Evolutionary conservation across 2,329 filamentous ascomycete genomes (phyloP).

Genomic region (Colletotrichum gloeosporioides): DNA sequence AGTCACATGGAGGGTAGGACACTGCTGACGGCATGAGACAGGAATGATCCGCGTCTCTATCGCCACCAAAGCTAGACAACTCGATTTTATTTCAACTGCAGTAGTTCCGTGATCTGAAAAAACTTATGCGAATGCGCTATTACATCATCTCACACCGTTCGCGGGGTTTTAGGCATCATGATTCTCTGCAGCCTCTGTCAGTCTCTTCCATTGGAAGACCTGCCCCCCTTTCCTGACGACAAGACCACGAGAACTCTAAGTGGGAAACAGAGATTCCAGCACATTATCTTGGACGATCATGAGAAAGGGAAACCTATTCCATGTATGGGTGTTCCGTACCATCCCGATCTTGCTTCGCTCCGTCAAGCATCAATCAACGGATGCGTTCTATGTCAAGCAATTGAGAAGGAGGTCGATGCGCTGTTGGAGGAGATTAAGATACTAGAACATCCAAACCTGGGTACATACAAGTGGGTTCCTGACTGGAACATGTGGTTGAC

Average conservation of each 20-base stretch:
- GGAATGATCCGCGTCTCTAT: background rate
- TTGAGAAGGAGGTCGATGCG: background rate
- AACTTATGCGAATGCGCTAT: background rate
- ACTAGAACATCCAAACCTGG: background rate
- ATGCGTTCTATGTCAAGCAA: background rate
- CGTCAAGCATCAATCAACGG: background rate
- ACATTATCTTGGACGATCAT: background rate
- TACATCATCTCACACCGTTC: background rate
- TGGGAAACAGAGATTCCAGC: background rate
- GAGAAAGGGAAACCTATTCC: background rate
- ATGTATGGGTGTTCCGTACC: background rate
- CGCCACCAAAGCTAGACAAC: background rate
- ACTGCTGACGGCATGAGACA: background rate
- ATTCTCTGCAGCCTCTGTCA: background rate
- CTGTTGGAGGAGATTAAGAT: slow-evolving; percentile 2
- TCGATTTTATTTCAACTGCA: background rate
- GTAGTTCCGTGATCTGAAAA: background rate
- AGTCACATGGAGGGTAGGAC: background rate
- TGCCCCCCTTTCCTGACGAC: slow-evolving; percentile 1
- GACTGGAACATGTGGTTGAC: slow-evolving; percentile 13
- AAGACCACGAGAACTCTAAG: background rate
- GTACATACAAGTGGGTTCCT: background rate
- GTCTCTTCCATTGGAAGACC: background rate
- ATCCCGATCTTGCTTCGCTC: background rate
- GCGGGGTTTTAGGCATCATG: background rate